A percentile compares a stretch with the other conserved stretches of the same genome.
Evolutionary conservation across 2,329 filamentous ascomycete species (phyloP).

Genomic region (Lecanicillium sp.): DNA sequence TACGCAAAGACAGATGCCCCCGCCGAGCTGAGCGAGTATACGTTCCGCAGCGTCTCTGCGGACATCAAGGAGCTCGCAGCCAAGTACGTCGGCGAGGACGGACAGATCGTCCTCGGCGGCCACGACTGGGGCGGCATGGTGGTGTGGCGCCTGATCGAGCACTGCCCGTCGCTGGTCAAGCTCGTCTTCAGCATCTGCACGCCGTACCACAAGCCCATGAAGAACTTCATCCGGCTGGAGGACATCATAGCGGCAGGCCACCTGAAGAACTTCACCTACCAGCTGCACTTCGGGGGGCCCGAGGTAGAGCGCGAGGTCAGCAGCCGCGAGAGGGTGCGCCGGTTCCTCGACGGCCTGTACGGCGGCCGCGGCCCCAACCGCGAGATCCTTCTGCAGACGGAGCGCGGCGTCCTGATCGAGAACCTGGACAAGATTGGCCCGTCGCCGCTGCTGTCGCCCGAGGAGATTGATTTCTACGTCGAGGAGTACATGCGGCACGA

Average conservation of each 20-base stretch:
- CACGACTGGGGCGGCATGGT: constrained; percentile 89
- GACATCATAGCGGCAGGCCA: constrained; percentile 47
- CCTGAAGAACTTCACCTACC: constrained; percentile 72
- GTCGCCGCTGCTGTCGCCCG: constrained; percentile 54
- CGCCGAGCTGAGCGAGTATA: constrained; percentile 56
- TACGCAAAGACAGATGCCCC: constrained; percentile 74
- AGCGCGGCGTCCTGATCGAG: constrained; percentile 59
- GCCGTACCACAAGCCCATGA: constrained; percentile 55
- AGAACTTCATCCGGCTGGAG: constrained; percentile 51
- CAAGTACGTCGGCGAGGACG: constrained; percentile 41
- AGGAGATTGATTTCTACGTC: constrained; percentile 74
- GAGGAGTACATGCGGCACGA: constrained; percentile 58
- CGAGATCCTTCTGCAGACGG: constrained; percentile 51
- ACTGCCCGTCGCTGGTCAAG: constrained; percentile 65
- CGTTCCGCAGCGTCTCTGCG: constrained; percentile 63
- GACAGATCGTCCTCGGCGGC: constrained; percentile 71
- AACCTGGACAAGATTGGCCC: constrained; percentile 51
- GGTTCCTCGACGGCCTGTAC: constrained; percentile 67
- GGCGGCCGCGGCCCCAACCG: constrained; percentile 56
- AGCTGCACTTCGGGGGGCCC: constrained; percentile 69
- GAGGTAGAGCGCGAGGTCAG: constrained; percentile 55
- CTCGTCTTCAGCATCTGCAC: constrained; percentile 78
- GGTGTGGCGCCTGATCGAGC: constrained; percentile 68
- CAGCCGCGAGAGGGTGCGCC: constrained; percentile 56
- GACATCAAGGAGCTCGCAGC: constrained; percentile 69